Evolutionary conservation across 148 eudicot genomes (phyloP), one percentile per base, ranked within the genome.

Genomic region (Gaultheria prostrata): DNA sequence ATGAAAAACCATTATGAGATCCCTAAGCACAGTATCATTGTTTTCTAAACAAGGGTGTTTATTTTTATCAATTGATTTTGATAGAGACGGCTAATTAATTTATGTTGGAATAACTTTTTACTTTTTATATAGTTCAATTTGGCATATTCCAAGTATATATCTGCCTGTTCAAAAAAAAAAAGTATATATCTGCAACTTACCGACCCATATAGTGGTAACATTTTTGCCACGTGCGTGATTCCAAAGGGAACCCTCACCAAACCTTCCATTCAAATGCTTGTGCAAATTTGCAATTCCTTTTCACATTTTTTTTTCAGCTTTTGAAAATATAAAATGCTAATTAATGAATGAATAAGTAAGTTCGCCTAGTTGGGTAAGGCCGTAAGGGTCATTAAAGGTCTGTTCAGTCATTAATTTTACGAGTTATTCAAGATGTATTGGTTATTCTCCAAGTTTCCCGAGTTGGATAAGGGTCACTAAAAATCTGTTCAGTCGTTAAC

Each of bases 71-170:
- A 39, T 30, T 69, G 73, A 67, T 71, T 15, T 17, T 1, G 75
- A 32, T 10, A 71, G 45, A 15, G 46, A 71, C 75, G n/a, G 1
- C 75, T 35, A 71, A 71, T 71, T 71, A 30, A 32, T 71, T 71
- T 5, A 71, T 33, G 77, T 73, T 73, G 50, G 77, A 39, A 73
- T 73, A 39, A 73, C 20, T 17, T 43, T 73, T 17, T 0, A 2
- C 7, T 5, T 32, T 2, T 39, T 20, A 17, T 43, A 7, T 21
- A 18, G 6, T 73, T 73, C 26, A 2, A 32, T n/a, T n/a, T 4
- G 75, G 75, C 43, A 70, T 70, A 70, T 70, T 70, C 75, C 75
- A 17, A 33, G 75, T 33, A 70, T 70, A 70, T 70, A 20, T 33
- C 75, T 3, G 7, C 5, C n/a, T n/a, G n/a, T n/a, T n/a, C n/a